phyloP scores from a whole-genome alignment of 2,329 filamentous ascomycete genomes.

The Ceratocystis huliohia region DNA sequence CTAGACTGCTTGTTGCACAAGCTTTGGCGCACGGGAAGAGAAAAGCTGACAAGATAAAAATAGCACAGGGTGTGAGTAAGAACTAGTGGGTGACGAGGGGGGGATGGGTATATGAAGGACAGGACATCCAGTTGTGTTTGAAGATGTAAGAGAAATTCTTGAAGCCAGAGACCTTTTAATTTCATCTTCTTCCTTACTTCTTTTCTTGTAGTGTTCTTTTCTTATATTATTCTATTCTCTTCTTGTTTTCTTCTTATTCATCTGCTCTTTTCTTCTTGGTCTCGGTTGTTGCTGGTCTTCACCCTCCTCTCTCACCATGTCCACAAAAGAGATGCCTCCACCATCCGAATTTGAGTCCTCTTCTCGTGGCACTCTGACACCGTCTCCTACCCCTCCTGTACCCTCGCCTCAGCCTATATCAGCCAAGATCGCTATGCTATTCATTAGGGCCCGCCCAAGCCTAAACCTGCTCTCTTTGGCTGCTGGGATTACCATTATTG shows the following conservation, averaged over 20 bases:
- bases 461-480: constrained; percentile 40
- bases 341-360: constrained; percentile 39
- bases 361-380: constrained; percentile 29
- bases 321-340: constrained; percentile 30
- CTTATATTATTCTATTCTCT: not conserved
- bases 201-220: not conserved
- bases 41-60: constrained; percentile 5
- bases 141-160: not conserved
- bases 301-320: constrained; percentile 14
- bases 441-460: constrained; percentile 36
- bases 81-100: not conserved
- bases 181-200: not conserved
- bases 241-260: constrained; percentile 10
- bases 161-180: constrained; percentile 1
- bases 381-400: constrained; percentile 18
- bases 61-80: not conserved
- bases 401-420: constrained; percentile 27
- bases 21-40: not conserved
- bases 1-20: not conserved
- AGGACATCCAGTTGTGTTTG: not conserved
- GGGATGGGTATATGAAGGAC: not conserved
- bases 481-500: constrained; percentile 40
- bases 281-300: constrained; percentile 11
- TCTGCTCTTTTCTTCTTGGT: not conserved
- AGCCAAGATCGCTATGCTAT: constrained; percentile 30